Evolutionary conservation across 768 basidiomycete genomes (phyloP), one percentile per base, ranked within the genome.

Genomic region (Auricularia sp.): DNA sequence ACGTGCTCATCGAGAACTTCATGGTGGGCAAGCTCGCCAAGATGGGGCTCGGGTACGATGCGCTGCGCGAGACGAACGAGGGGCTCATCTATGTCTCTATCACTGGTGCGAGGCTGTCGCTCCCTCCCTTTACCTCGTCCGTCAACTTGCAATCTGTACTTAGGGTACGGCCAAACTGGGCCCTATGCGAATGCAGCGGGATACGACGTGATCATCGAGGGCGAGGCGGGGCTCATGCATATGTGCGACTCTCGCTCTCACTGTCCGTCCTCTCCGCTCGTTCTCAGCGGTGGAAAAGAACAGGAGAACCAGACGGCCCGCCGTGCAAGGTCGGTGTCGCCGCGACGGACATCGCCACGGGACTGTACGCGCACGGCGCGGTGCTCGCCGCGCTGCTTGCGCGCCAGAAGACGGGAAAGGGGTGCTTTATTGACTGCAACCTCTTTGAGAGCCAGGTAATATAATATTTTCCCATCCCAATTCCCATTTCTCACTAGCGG

Each of bases 281-380:
- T 29, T 29, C 39, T 42, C 39, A 67, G 54, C 63, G 66, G 67
- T 35, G 56, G 5, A 51, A 65, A 59, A 92, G 90, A 68, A 98
- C 94, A 16, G 94, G 94, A 61, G 95, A 96, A 75, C 81, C 87
- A 8, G 87, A 88, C 69, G 86, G 93, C 10, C 83, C 85, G 16
- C 95, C 94, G 3, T 87, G 84, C 71, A 97, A 98, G 75, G 94
- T 96, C n/a, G 95, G 95, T 8, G 94, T 97, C 34, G 94, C 95
- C 1, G 87, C 87, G 4, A 96, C 93, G 12, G 95, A 94, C 75
- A 83, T 94, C 62, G 86, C 91, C 58, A 93, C 89, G 29, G 89
- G 89, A 2, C 80, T 98, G 33, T 97, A 95, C 73, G 87, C 93
- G 4, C 93, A 96, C 63, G 91, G 92, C 0, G 93, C 93, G 2